phyloP scores from a whole-genome alignment of 2,329 filamentous ascomycete species.

The Fusarium guadeloupense region DNA sequence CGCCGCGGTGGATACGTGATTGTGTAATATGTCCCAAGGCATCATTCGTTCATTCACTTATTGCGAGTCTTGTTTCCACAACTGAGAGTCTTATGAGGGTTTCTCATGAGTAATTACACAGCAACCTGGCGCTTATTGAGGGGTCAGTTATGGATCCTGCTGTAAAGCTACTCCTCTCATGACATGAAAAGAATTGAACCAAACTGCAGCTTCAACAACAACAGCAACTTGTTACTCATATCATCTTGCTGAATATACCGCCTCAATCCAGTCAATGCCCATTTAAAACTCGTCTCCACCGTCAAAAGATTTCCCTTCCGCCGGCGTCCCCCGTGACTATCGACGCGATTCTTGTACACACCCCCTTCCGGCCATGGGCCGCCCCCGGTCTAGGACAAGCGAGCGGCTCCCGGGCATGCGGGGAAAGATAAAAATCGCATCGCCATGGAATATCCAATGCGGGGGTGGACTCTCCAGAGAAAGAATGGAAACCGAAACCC shows the following conservation, averaged over 20 bases:
- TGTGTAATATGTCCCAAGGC: slow-evolving; percentile 30
- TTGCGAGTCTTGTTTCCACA: not conserved
- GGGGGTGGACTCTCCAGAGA: slow-evolving; percentile 33
- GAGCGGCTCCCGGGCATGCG: slow-evolving; percentile 40
- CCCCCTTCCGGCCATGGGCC: slow-evolving; percentile 25
- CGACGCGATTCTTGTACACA: slow-evolving; percentile 2
- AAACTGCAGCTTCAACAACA: not conserved
- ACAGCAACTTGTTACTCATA: not conserved
- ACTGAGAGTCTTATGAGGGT: not conserved
- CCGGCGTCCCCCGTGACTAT: slow-evolving; percentile 18
- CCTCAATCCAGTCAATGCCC: not conserved
- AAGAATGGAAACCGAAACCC: no score
- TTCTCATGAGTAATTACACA: slow-evolving; percentile 16
- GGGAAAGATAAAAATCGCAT: slow-evolving; percentile 32
- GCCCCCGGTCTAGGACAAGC: slow-evolving; percentile 18
- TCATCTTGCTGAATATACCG: not conserved
- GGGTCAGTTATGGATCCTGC: slow-evolving; percentile 22
- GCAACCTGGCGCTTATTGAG: slow-evolving; percentile 16
- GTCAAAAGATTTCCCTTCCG: slow-evolving; percentile 28
- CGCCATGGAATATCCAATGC: slow-evolving; percentile 33
- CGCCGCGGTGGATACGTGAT: slow-evolving; percentile 33
- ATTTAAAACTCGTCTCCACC: slow-evolving; percentile 20
- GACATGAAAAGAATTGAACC: slow-evolving; percentile 26
- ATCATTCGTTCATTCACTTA: slow-evolving; percentile 1
- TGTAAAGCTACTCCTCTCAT: slow-evolving; percentile 24